Base-by-base conservation (phyloP, 352 stramenopile genomes). In the Globisporangium parvum region DNA sequence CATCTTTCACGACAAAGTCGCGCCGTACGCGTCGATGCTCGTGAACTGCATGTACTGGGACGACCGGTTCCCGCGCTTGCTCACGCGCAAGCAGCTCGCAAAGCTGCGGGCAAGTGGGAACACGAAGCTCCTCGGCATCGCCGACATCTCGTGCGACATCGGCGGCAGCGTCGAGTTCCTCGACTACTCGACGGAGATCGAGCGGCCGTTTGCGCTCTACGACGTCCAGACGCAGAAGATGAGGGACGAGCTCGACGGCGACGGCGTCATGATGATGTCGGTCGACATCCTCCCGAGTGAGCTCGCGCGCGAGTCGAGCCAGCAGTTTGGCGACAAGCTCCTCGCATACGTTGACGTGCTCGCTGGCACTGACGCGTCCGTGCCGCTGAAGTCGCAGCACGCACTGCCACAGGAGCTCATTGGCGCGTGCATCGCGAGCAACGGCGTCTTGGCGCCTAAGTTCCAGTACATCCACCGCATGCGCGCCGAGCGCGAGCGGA, bases 1-100 rank as follows among this genome's bases (percentile, higher is more conserved):
- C 48, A 77, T 85, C 33, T 98, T 98, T 73, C 83, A 96, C 53
- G 68, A 96, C 58, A 84, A 75, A 20, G 71, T 98, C 53, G 79
- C 91, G 46, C 93, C 93, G 6, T 84, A 97, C 62, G 76, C 82
- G 52, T 96, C 91, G 37, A 93, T 98, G 62, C 66, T 98, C 23
- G 77, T 98, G 47, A 98, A 98, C 74, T 92, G 91, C 63, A 97
- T 97, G 69, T 98, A 98, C 73, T 98, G 96, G 96, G 95, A 98
- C 55, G 77, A 97, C 51, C 81, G 91, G 5, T 95, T 94, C 68
- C 95, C 96, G 26, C 75, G 94, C n/a, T 59, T 98, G 23, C 68
- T 98, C 45, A 97, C 91, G 10, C 91, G 94, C 45, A 63, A 96
- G 50, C 87, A 98, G 60, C 82, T 98, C 21, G 70, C 80, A 33